Evolutionary conservation across 495 filamentous ascomycete species (phyloP).

Genomic region (Tuber melanosporum): DNA sequence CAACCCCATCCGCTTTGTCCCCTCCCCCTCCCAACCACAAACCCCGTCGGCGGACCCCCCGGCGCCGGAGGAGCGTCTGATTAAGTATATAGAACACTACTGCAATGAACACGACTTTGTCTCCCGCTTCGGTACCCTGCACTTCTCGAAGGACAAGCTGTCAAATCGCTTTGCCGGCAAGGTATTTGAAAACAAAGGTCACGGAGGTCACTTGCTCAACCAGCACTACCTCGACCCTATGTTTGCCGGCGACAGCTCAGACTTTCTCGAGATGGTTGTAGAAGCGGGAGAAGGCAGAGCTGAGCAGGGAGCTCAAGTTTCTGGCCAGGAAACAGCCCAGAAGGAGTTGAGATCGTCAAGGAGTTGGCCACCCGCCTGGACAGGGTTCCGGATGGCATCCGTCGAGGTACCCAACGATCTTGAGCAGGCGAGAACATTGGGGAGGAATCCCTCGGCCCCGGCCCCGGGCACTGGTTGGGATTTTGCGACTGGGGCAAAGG

Average conservation of each 20-base stretch:
- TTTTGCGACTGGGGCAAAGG: not conserved
- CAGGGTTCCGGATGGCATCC: not conserved
- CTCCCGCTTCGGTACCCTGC: slow-evolving; percentile 64
- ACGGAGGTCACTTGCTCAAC: slow-evolving; percentile 64
- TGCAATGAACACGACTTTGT: slow-evolving; percentile 72
- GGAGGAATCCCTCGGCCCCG: not conserved
- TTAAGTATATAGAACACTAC: slow-evolving; percentile 80
- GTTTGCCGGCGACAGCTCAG: slow-evolving; percentile 56
- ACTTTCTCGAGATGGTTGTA: slow-evolving; percentile 56
- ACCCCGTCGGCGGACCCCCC: slow-evolving; percentile 11
- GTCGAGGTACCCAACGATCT: not conserved
- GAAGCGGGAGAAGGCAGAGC: slow-evolving; percentile 20
- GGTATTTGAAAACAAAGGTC: slow-evolving; percentile 59
- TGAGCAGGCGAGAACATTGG: not conserved
- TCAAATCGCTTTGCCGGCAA: slow-evolving; percentile 65
- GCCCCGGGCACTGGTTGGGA: not conserved
- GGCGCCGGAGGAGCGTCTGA: slow-evolving; percentile 45
- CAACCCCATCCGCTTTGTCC: slow-evolving; percentile 56
- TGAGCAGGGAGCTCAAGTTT: not conserved
- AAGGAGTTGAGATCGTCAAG: not conserved
- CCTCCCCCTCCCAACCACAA: slow-evolving; percentile 19
- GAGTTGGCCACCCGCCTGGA: not conserved
- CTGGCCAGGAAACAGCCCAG: not conserved
- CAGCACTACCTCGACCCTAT: slow-evolving; percentile 79
- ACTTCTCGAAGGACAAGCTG: slow-evolving; percentile 51